Base-by-base conservation (phyloP, 202 grass and related monocot species). In the Carex arenaria region DNA sequence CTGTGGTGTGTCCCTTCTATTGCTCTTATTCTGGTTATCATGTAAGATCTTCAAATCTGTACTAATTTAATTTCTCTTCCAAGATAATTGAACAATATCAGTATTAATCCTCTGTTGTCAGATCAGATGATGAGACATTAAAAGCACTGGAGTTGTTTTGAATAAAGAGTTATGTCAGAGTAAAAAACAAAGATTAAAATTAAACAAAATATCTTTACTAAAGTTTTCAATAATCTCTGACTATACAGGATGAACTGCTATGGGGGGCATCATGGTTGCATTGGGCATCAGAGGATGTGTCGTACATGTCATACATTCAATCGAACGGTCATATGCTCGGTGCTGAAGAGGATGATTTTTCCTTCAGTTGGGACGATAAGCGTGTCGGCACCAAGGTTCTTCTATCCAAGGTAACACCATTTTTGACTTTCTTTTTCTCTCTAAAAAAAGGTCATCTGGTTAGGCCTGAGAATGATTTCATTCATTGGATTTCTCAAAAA, bases 291-390 rank as follows among this genome's bases (percentile, higher is more conserved):
- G 70, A 85, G 49, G 59, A 63, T 53, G 40, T 66, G 76, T 61
- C 64, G 19, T 96, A 91, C 87, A 43, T 96, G 72, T 91, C 93
- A 30, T 97, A 97, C 80, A 90, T 97, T 71, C 57, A 87, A 59
- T 31, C 76, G 1, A 93, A 93, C 17, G 91, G 89, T 28, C 56
- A 89, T 36, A 86, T 1, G 17, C 72, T 93, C 6, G 94, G 91
- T 31, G 87, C 52, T 1, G 87, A 90, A n/a, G 69, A 97, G 17
- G 91, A 93, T 85, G 85, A 84, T 77, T 93, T 85, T 87, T 89
- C 89, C 40, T 88, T 97, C 74, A 93, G 91, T 81, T 97, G 94
- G 94, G 94, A 97, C 76, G 89, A 93, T 84, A 97, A 97, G 89
- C 89, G 89, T 5, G 8, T 84, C 1, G 91, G 86, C 47, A 86